These are phyloP conservation scores for Curvularia verruculosa DNA, from an alignment of 2,329 filamentous ascomycete genomes.

Conservation along the genomic window DNA sequence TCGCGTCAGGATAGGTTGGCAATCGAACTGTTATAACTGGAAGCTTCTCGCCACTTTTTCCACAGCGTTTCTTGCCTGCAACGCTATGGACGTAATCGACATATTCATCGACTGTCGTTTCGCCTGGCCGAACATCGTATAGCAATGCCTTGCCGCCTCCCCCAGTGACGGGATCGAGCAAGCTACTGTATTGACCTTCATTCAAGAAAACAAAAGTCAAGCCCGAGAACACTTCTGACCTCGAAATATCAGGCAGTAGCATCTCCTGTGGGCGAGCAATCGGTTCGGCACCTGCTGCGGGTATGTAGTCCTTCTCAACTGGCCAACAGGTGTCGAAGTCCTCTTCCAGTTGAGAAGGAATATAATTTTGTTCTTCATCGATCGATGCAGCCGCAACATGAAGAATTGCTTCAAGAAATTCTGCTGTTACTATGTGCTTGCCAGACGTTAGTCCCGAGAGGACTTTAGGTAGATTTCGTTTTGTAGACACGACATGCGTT, in stretches of 20 bases:
- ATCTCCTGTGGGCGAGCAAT: conserved; percentile 69
- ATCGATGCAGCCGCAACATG: conserved; percentile 58
- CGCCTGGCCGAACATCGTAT: conserved; percentile 64
- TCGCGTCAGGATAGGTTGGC: conserved; percentile 52
- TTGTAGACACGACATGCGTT: conserved; percentile 86
- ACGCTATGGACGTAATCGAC: conserved; percentile 76
- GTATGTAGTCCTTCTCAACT: conserved; percentile 71
- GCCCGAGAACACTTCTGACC: conserved; percentile 78
- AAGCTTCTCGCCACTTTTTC: conserved; percentile 67
- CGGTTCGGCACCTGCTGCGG: conserved; percentile 76
- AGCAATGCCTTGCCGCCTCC: conserved; percentile 83
- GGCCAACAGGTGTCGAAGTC: conserved; percentile 86
- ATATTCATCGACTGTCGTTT: conserved; percentile 76
- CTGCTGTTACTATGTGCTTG: conserved; percentile 73
- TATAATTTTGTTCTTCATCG: conserved; percentile 53
- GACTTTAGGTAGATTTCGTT: conserved; percentile 86
- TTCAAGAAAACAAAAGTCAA: conserved; percentile 91
- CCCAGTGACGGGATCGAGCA: conserved; percentile 75
- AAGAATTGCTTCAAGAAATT: conserved; percentile 75
- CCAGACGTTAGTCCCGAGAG: conserved; percentile 85
- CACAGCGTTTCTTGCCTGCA: conserved; percentile 74
- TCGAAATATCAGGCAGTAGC: conserved; percentile 71
- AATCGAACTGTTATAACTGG: conserved; percentile 82
- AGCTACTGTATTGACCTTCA: conserved; percentile 72
- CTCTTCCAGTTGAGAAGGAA: conserved; percentile 68